These are phyloP conservation scores for Clavispora asparagi DNA, from an alignment of 805 yeast genomes.

Conservation along the genomic window DNA sequence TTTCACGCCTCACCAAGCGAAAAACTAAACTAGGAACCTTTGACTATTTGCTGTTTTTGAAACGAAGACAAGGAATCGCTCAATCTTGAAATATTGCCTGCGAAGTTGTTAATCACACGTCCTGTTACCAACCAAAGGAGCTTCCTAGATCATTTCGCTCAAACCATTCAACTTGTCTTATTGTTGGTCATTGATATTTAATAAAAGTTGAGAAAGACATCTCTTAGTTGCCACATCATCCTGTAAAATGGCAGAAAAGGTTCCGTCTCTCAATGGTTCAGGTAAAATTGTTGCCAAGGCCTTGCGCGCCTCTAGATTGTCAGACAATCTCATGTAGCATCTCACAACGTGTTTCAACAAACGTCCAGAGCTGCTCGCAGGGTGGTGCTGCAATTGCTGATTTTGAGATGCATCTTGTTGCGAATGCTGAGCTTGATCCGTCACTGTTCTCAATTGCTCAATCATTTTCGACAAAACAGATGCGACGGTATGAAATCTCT, in stretches of 20 bases:
- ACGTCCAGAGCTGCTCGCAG: conserved; percentile 60
- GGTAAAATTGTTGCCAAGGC: conserved; percentile 82
- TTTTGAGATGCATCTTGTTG: not conserved
- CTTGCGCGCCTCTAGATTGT: conserved; percentile 84
- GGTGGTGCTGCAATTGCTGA: conserved; percentile 1
- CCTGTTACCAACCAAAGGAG: too few species aligned
- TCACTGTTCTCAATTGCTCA: conserved; percentile 55
- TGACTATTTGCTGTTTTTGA: too few species aligned
- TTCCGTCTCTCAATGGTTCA: conserved; percentile 79
- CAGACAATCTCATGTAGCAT: conserved; percentile 86
- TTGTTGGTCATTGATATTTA: conserved; percentile 43
- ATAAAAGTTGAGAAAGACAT: conserved; percentile 76
- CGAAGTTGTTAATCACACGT: too few species aligned
- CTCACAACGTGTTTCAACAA: conserved; percentile 88
- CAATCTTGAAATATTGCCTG: too few species aligned
- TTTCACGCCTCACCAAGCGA: too few species aligned
- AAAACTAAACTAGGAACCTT: too few species aligned
- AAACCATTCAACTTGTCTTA: not conserved
- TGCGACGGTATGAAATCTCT: conserved; percentile 90
- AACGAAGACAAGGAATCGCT: too few species aligned
- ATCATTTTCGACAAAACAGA: conserved; percentile 86
- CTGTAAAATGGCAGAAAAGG: conserved; percentile 70
- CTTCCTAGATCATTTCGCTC: too few species aligned
- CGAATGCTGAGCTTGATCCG: conserved; percentile 27
- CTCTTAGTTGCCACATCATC: conserved; percentile 88